phyloP scores from a whole-genome alignment of 805 yeast genomes.

The Lipomyces mesembrius region DNA sequence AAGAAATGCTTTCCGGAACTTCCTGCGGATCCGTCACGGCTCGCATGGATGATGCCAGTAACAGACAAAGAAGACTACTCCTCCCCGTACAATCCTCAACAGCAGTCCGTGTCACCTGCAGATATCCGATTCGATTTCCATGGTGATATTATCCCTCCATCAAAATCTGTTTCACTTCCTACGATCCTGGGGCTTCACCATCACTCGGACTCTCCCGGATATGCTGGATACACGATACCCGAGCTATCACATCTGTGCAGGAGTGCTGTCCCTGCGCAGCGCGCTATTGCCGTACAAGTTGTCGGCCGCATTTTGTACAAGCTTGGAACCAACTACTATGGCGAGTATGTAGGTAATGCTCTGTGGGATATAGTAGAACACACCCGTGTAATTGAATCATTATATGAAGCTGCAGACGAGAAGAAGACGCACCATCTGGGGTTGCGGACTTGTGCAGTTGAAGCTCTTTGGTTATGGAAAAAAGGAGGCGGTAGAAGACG shows the following conservation, averaged over 20 bases:
- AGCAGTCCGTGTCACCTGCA: constrained; percentile 47
- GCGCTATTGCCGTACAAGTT: constrained; percentile 84
- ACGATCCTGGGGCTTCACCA: constrained; percentile 80
- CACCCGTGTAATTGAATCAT: constrained; percentile 63
- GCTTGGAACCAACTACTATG: constrained; percentile 60
- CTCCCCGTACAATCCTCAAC: constrained; percentile 52
- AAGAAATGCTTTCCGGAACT: constrained; percentile 87
- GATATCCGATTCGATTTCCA: constrained; percentile 86
- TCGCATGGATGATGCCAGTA: constrained; percentile 90
- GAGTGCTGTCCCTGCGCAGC: constrained; percentile 80
- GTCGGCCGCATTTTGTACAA: constrained; percentile 85
- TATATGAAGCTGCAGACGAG: constrained; percentile 69
- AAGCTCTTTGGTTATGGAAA: constrained; percentile 90
- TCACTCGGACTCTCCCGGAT: constrained; percentile 83
- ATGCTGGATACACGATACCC: constrained; percentile 88
- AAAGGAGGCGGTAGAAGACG: constrained; percentile 40
- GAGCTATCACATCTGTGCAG: constrained; percentile 81
- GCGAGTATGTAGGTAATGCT: constrained; percentile 54
- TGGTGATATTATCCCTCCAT: constrained; percentile 73
- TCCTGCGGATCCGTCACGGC: constrained; percentile 76
- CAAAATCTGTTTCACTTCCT: constrained; percentile 55
- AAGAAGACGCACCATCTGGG: constrained; percentile 65
- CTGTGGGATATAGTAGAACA: constrained; percentile 75
- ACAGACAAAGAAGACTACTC: constrained; percentile 45
- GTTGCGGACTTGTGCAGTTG: constrained; percentile 81